phyloP scores from a whole-genome alignment of 2,329 filamentous ascomycete genomes.

The Penicillium italicum region DNA sequence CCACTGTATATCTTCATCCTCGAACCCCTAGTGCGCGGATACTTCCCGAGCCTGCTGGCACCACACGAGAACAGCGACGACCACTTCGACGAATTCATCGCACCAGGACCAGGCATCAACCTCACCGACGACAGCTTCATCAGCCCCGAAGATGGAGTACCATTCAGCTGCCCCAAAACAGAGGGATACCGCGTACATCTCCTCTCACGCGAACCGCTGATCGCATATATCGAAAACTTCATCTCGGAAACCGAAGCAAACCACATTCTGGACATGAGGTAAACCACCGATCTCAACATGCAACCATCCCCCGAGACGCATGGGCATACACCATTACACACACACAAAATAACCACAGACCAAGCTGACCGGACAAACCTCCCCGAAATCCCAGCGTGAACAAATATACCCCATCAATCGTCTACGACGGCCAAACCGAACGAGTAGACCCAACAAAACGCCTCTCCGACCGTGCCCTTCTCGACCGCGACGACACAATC shows the following conservation, averaged over 20 bases:
- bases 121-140: slow-evolving; percentile 34
- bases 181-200: slow-evolving; percentile 45
- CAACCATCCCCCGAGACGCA: not conserved
- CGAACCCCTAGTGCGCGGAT: slow-evolving; percentile 30
- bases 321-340: not conserved
- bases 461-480: slow-evolving; percentile 50
- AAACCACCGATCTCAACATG: slow-evolving; percentile 12
- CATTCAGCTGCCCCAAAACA: slow-evolving; percentile 25
- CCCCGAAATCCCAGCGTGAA: slow-evolving; percentile 29
- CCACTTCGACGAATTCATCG: slow-evolving; percentile 13
- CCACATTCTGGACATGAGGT: slow-evolving; percentile 55
- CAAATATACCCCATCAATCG: slow-evolving; percentile 53
- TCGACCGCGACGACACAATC: slow-evolving; percentile 48
- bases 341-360: not conserved
- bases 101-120: slow-evolving; percentile 18
- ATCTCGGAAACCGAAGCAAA: slow-evolving; percentile 47
- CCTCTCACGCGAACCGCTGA: slow-evolving; percentile 51
- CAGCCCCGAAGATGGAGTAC: slow-evolving; percentile 33
- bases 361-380: not conserved
- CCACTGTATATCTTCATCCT: slow-evolving; percentile 38
- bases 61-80: slow-evolving; percentile 9
- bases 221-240: slow-evolving; percentile 59
- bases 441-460: slow-evolving; percentile 49
- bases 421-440: slow-evolving; percentile 50
- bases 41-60: slow-evolving; percentile 16